Evolutionary conservation across 352 stramenopile species (phyloP), one percentile per base, ranked within the genome.

Genomic region (Thraustotheca clavata): DNA sequence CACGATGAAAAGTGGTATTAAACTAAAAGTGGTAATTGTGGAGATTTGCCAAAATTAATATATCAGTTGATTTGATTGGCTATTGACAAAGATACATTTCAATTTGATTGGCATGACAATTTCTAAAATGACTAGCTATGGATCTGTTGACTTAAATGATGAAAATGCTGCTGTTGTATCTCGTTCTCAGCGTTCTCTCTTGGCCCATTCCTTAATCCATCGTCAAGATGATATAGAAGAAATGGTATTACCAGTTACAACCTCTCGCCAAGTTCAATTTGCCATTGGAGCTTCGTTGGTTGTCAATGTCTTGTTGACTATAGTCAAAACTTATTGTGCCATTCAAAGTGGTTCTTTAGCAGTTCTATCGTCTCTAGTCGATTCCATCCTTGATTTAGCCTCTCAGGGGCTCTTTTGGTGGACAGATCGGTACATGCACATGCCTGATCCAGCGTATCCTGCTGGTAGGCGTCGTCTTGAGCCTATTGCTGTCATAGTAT

Each of bases 401-500:
- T 97, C 87, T 14, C 92, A 98, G 65, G 77, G 78, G 34, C 86
- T 98, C 12, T 88, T 98, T 32, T 95, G 87, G 72, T 97, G 95
- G 72, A 97, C 94, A 36, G 93, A 98, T 73, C 91, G 95, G 63
- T 86, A 74, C 65, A 93, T 89, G 76, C 83, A 94, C 69, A 92
- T 83, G 34, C 85, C 79, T 8, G 87, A 82, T 36, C 84, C 91
- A 40, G 86, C 96, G 69, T 99, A 98, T 75, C 96, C 96, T 0
- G 94, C 95, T 0, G 96, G 96, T 1, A 80, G 90, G 4, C 76
- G 76, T 0, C 86, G 95, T 29, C 75, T 99, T 20, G 96, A 99
- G 75, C 94, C 96, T 0, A 83, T 98, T 68, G 94, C 91, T 0
- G 92, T 99, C 33, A 88, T 99, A 49, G 93, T 96, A 29, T 98